Conservation (phyloP, 495 filamentous ascomycete genomes). For the Emericellopsis terricola region DNA sequence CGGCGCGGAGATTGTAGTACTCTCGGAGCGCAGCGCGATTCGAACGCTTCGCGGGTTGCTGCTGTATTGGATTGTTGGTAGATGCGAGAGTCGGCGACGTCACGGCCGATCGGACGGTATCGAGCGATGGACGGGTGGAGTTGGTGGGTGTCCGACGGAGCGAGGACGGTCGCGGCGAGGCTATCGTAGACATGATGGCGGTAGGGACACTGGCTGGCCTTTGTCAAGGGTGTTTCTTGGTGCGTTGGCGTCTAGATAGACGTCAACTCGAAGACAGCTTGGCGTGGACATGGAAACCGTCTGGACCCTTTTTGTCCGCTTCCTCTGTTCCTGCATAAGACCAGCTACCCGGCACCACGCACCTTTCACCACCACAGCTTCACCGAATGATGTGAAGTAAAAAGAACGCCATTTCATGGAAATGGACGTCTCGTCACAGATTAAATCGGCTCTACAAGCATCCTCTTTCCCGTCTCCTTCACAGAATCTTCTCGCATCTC, state of each 20-base stretch:
- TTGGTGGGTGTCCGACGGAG: constrained; percentile 36
- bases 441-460: constrained; percentile 15
- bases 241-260: too few species aligned
- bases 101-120: constrained; percentile 34
- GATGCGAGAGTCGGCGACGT: constrained; percentile 24
- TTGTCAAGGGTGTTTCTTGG: too few species aligned
- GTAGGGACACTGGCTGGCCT: not conserved
- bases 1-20: constrained; percentile 60
- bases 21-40: constrained; percentile 72
- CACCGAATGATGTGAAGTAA: too few species aligned
- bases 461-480: constrained; percentile 21
- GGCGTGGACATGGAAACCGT: too few species aligned
- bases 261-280: too few species aligned
- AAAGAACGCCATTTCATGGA: too few species aligned
- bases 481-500: constrained; percentile 15
- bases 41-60: constrained; percentile 22
- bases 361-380: too few species aligned
- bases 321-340: too few species aligned
- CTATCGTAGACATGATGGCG: constrained; percentile 55
- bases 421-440: constrained; percentile 15
- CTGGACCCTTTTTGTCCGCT: too few species aligned
- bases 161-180: constrained; percentile 43
- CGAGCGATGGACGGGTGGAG: constrained; percentile 57
- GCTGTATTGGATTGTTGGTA: constrained; percentile 16
- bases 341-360: too few species aligned